These are phyloP conservation scores for Suhomyces atakaporum DNA, from an alignment of 1,139 yeast species.

Conservation along the genomic window DNA sequence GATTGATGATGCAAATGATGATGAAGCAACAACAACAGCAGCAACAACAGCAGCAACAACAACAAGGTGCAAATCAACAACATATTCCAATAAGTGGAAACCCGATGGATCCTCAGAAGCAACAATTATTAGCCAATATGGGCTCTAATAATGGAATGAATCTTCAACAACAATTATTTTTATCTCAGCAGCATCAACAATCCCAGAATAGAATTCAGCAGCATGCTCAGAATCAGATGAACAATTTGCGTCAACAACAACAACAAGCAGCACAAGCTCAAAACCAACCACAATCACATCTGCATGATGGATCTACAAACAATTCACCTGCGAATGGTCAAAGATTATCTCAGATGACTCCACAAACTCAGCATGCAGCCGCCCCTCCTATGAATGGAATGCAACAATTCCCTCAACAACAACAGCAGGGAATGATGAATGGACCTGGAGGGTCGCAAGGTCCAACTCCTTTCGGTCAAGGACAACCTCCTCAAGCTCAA, in stretches of 20 bases:
- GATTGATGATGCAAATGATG: slow-evolving; percentile 27
- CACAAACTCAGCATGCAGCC: slow-evolving; percentile 21
- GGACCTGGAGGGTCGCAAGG: slow-evolving; percentile 11
- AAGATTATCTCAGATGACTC: slow-evolving; percentile 22
- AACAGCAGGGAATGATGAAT: slow-evolving; percentile 14
- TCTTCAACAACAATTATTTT: slow-evolving; percentile 29
- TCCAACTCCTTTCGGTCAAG: slow-evolving; percentile 9
- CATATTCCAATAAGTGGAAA: slow-evolving; percentile 17
- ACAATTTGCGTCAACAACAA: slow-evolving; percentile 48
- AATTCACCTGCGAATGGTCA: slow-evolving; percentile 25
- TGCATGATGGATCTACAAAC: slow-evolving; percentile 19
- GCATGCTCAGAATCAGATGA: slow-evolving; percentile 56
- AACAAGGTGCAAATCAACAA: slow-evolving; percentile 18
- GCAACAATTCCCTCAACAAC: slow-evolving; percentile 22
- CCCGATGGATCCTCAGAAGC: slow-evolving; percentile 25
- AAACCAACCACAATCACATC: slow-evolving; percentile 18
- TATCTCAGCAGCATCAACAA: slow-evolving; percentile 23
- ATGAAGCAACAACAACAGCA: slow-evolving; percentile 26
- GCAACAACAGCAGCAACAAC: slow-evolving; percentile 21
- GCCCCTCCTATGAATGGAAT: slow-evolving; percentile 21
- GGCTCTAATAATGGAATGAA: slow-evolving; percentile 15
- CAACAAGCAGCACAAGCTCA: slow-evolving; percentile 23
- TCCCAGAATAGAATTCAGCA: slow-evolving; percentile 44
- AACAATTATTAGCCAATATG: slow-evolving; percentile 9
- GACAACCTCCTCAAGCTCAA: slow-evolving; percentile 18